These are phyloP conservation scores for Cladosporium austrohemisphaericum DNA, from an alignment of 2,329 filamentous ascomycete species.

Conservation along the genomic window DNA sequence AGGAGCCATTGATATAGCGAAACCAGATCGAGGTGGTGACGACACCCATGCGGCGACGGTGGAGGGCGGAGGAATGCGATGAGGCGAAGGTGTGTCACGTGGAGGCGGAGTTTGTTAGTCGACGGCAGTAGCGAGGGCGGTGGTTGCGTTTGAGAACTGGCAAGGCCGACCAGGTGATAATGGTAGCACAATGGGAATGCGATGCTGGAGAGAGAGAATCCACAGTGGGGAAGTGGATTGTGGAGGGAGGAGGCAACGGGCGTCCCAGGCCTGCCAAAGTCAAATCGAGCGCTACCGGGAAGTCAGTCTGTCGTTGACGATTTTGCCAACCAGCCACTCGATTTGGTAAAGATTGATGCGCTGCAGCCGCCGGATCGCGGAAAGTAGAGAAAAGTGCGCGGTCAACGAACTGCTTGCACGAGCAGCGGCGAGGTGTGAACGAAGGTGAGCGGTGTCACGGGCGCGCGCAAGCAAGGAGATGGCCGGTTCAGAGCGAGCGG, in stretches of 20 bases:
- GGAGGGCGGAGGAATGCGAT: neutral
- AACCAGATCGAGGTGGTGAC: neutral
- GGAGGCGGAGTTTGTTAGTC: neutral
- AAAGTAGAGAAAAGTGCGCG: too few relatives aligned
- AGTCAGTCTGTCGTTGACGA: constrained; percentile 7
- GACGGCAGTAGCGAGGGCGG: neutral
- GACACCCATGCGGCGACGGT: constrained; percentile 3
- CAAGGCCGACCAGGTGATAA: neutral
- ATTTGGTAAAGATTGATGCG: neutral
- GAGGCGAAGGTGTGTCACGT: constrained; percentile 3
- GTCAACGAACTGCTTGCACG: neutral
- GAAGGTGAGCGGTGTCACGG: neutral
- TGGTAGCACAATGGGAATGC: neutral
- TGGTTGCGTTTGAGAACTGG: neutral
- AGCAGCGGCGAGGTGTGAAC: neutral
- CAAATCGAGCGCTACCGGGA: neutral
- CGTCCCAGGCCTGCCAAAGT: constrained; percentile 1
- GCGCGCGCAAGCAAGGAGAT: neutral
- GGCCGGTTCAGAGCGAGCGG: neutral
- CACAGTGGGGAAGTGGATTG: constrained; percentile 9
- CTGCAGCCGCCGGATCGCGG: too few relatives aligned
- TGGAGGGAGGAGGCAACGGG: constrained; percentile 3
- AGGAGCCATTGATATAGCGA: constrained; percentile 10
- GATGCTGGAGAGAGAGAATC: neutral
- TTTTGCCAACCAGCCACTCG: neutral